These are phyloP conservation scores for Picea glauca DNA, from an alignment of 75 land plant species.

Conservation along the genomic window DNA sequence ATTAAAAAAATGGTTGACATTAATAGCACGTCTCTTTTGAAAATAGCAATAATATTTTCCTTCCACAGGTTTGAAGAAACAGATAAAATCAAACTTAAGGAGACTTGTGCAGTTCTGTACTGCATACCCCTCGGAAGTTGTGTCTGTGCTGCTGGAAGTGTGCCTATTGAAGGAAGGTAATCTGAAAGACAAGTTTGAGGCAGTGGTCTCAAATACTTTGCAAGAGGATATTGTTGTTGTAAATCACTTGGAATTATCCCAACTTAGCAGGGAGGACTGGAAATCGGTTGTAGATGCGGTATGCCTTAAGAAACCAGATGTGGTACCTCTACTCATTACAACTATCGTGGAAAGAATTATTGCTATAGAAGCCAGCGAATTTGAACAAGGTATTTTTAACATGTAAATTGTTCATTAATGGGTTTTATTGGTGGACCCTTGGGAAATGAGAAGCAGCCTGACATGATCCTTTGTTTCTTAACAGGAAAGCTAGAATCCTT, in stretches of 20 bases:
- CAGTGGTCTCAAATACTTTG: neutral
- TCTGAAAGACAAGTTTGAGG: neutral
- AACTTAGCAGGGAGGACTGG: conserved; percentile 33
- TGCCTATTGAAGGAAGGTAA: conserved; percentile 27
- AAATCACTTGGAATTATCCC: neutral
- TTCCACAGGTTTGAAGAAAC: conserved; percentile 22
- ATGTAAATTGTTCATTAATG: neutral
- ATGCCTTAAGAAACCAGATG: conserved; percentile 45
- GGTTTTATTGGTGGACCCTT: neutral
- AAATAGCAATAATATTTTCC: too few species aligned
- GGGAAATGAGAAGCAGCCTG: neutral
- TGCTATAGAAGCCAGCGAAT: conserved; percentile 9
- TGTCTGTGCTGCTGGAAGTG: conserved; percentile 41
- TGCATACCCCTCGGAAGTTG: conserved; percentile 47
- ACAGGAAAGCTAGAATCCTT: neutral
- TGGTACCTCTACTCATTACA: conserved; percentile 39
- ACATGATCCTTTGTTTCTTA: neutral
- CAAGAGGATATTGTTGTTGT: conserved; percentile 5
- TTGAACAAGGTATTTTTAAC: conserved; percentile 17
- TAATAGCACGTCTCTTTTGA: too few species aligned
- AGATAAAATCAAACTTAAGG: conserved; percentile 26
- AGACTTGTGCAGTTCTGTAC: conserved; percentile 36
- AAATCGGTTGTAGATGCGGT: conserved; percentile 39
- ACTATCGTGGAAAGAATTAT: conserved; percentile 37
- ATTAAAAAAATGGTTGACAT: too few species aligned